phyloP scores from a whole-genome alignment of 164 flowering plant genomes.

The Macadamia integrifolia region DNA sequence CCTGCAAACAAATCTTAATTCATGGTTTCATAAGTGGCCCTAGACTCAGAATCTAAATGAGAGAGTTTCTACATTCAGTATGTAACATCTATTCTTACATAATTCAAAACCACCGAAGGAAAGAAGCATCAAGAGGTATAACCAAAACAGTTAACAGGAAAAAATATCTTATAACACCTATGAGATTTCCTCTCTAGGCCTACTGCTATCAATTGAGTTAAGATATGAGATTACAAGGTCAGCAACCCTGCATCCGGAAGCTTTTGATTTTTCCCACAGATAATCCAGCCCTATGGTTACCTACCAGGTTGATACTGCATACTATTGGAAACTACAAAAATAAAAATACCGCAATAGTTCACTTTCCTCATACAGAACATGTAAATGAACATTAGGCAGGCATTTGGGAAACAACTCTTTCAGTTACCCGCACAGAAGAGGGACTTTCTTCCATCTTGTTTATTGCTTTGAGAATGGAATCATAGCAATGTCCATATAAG shows the following conservation, averaged over 20 bases:
- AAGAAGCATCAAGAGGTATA: neutral
- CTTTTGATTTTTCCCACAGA: constrained; percentile 80
- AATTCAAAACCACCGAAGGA: neutral
- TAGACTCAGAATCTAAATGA: too few relatives aligned
- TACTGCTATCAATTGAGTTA: constrained; percentile 32
- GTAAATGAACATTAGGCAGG: too few relatives aligned
- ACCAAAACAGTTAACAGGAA: neutral
- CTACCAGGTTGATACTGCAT: constrained; percentile 24
- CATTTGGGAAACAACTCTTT: neutral
- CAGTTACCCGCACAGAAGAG: constrained; percentile 77
- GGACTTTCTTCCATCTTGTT: constrained; percentile 74
- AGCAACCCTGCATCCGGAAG: constrained; percentile 86
- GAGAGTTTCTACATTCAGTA: too few relatives aligned
- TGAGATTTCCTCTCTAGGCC: neutral
- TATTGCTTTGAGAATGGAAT: constrained; percentile 60
- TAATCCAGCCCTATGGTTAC: constrained; percentile 83
- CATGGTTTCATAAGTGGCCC: too few relatives aligned
- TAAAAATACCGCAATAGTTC: neutral
- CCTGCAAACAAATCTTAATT: too few relatives aligned
- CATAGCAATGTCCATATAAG: constrained; percentile 62
- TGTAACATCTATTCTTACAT: neutral
- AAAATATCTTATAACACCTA: constrained; percentile 2
- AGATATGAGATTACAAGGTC: constrained; percentile 75
- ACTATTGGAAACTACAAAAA: neutral
- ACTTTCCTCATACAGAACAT: neutral